Evolutionary conservation across 2,329 filamentous ascomycete species (phyloP), one percentile per base, ranked within the genome.

Genomic region (Aspergillus novoparasiticus): DNA sequence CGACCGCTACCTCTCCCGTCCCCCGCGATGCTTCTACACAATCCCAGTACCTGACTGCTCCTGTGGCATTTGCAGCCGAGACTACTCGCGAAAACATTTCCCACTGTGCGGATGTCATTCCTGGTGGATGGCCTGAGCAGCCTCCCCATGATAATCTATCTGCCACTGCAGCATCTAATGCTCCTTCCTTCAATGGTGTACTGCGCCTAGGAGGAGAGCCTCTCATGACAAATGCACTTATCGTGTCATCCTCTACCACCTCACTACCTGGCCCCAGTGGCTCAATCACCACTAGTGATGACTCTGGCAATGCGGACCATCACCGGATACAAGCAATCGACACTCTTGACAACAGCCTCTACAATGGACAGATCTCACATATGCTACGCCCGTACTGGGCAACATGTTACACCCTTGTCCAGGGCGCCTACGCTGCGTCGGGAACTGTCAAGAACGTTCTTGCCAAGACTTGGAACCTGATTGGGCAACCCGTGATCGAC

Each of bases 381-480:
- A 32, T 32, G 28, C 14, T 32, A 32, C 14, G 14, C 8, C 8
- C 48, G 6, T 51, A 30, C 48, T 51, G 28, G 48, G 48, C 12
- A 51, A n/a, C 28, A 12, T 51, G 19, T n/a, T 19, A 51, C 16
- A 34, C 16, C 19, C 5, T 32, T 32, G 16, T 51, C 9, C 16
- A 51, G 21, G 28, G 23, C 14, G 46, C 23, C 23, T 23, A 16
- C 21, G 12, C n/a, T 46, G 43, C 46, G 11, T 26, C 46, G 23
- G 23, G 28, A 32, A 21, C 43, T 8, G 28, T 65, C 14, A 56
- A 59, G n/a, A 57, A 30, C 36, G 63, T 69, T 57, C 56, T 71
- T 61, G 50, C 60, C 12, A 55, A 26, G 21, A 34, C 32, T 19
- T 55, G 32, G 51, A 19, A 36, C 14, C 2, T 16, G 10, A 6